A percentile compares a stretch with the other conserved stretches of the same genome.
These are phyloP conservation scores for Cyclospora cayetanensis DNA, from an alignment of 169 alveolate species.

Conservation along the genomic window DNA sequence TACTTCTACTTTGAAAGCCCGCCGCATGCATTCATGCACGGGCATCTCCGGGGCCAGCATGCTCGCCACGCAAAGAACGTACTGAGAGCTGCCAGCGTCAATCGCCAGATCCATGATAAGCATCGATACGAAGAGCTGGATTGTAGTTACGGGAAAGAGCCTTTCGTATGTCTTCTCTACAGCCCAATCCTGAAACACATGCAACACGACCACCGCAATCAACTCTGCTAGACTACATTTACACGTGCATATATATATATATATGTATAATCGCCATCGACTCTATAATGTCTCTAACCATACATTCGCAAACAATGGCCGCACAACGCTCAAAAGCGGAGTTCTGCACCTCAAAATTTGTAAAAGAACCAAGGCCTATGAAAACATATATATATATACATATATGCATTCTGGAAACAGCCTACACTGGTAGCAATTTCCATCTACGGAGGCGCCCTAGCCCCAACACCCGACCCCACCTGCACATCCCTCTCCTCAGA, in stretches of 20 bases:
- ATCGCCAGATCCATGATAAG: constrained; percentile 55
- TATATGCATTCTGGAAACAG: no score
- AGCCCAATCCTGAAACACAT: constrained; percentile 22
- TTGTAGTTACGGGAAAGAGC: background rate
- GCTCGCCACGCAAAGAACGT: background rate
- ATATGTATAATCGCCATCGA: no score
- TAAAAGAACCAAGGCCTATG: no score
- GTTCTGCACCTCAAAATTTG: no score
- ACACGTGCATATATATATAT: background rate
- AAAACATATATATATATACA: no score
- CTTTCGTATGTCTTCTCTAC: constrained; percentile 36
- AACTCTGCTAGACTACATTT: background rate
- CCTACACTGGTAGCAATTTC: no score
- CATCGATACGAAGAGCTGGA: constrained; percentile 58
- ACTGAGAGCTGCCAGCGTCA: constrained; percentile 70
- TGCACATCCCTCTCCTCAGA: constrained; percentile 45
- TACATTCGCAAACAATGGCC: no score
- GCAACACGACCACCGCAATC: background rate
- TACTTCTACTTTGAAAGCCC: no score
- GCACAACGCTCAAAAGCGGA: no score
- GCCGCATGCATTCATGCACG: background rate
- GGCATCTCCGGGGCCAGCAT: no score
- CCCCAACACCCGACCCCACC: no score
- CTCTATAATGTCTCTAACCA: background rate
- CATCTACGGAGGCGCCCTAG: no score